phyloP scores from a whole-genome alignment of 805 yeast genomes.

The Naumovozyma baii region DNA sequence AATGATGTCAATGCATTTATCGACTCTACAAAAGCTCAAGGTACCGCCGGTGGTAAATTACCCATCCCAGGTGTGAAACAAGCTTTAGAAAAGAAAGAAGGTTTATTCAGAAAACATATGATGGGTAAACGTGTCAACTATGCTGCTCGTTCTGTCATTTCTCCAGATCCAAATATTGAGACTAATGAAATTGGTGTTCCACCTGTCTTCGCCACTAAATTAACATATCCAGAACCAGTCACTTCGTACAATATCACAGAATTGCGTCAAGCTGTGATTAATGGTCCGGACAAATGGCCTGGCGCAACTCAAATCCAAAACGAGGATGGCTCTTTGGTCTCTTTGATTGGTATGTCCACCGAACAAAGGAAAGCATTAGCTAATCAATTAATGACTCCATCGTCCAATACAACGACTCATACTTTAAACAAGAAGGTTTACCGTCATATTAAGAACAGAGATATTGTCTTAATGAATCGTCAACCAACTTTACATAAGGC shows the following conservation, averaged over 20 bases:
- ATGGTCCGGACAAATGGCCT: constrained; percentile 98
- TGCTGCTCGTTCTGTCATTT: constrained; percentile 97
- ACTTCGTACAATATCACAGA: constrained; percentile 85
- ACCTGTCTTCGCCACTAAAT: constrained; percentile 91
- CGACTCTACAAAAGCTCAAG: constrained; percentile 83
- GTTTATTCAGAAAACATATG: constrained; percentile 96
- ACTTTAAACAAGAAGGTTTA: constrained; percentile 83
- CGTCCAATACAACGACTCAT: constrained; percentile 43
- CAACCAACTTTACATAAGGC: constrained; percentile 99
- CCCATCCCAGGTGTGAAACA: constrained; percentile 96
- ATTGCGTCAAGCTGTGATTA: constrained; percentile 86
- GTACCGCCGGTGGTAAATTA: constrained; percentile 48
- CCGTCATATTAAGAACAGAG: constrained; percentile 90
- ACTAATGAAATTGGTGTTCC: constrained; percentile 98
- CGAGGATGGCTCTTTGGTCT: constrained; percentile 81
- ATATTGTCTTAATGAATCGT: constrained; percentile 95
- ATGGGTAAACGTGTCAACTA: constrained; percentile 99
- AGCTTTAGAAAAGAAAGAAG: constrained; percentile 96
- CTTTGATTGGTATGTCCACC: constrained; percentile 76
- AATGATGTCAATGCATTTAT: constrained; percentile 90
- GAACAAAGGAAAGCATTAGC: constrained; percentile 96
- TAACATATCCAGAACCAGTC: constrained; percentile 97
- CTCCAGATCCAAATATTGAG: constrained; percentile 97
- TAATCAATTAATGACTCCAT: constrained; percentile 86
- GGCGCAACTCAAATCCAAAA: constrained; percentile 95